Evolutionary conservation across 2,329 filamentous ascomycete species (phyloP).

Genomic region (Paecilomyces sp.): DNA sequence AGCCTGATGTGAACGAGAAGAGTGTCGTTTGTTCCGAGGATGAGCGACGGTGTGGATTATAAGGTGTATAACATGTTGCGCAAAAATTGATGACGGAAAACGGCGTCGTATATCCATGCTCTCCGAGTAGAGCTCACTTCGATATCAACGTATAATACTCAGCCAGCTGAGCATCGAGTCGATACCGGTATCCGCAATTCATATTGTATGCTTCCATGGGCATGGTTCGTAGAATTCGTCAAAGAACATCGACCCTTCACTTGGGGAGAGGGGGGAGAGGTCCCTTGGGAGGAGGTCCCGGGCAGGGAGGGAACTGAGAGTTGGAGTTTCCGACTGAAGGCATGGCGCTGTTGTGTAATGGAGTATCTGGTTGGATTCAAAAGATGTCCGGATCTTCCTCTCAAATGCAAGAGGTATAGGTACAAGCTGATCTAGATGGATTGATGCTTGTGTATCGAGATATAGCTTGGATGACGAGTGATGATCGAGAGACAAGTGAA

Average conservation of each 20-base stretch:
- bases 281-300: slow-evolving; percentile 31
- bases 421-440: background rate
- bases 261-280: slow-evolving; percentile 32
- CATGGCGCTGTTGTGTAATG: slow-evolving; percentile 14
- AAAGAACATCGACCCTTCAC: slow-evolving; percentile 13
- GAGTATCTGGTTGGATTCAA: background rate
- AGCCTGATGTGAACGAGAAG: background rate
- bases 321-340: slow-evolving; percentile 25
- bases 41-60: background rate
- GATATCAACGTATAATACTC: background rate
- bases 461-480: background rate
- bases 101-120: background rate
- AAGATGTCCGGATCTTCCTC: background rate
- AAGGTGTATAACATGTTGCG: background rate
- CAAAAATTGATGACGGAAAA: background rate
- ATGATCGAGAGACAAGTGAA: background rate
- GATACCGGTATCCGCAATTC: background rate
- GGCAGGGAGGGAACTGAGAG: slow-evolving; percentile 33
- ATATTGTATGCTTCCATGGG: background rate
- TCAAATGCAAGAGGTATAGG: background rate
- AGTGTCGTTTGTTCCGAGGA: background rate
- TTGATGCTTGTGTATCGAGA: background rate
- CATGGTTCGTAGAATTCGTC: background rate
- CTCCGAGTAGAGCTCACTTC: background rate
- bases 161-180: background rate